Conservation (phyloP, 805 yeast species). For the Yamadazyma takamatsuzukensis region DNA sequence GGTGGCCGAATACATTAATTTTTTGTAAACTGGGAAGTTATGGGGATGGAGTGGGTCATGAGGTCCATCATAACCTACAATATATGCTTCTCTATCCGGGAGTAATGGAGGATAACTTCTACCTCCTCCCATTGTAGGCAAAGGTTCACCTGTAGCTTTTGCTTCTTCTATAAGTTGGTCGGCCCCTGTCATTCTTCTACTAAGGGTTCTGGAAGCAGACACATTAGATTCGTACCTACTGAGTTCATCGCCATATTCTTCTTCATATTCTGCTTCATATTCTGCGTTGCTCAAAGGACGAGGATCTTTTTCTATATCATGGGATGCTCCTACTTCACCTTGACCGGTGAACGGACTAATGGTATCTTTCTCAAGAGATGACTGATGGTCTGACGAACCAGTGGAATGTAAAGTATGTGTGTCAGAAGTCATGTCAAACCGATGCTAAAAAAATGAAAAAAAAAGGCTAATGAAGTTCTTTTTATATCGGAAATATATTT, state of each 20-base stretch:
- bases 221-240: conserved; percentile 21
- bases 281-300: conserved; percentile 1
- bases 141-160: conserved; percentile 20
- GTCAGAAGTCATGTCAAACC: too few relatives aligned
- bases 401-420: too few relatives aligned
- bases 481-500: too few relatives aligned
- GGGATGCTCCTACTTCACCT: neutral
- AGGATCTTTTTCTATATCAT: neutral
- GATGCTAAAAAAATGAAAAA: too few relatives aligned
- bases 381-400: too few relatives aligned
- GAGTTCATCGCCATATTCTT: conserved; percentile 18
- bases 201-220: conserved; percentile 17
- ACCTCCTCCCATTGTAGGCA: conserved; percentile 61
- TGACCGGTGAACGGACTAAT: neutral
- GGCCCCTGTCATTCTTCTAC: conserved; percentile 24
- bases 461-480: too few relatives aligned
- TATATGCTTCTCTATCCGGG: conserved; percentile 52
- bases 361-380: neutral
- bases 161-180: conserved; percentile 26
- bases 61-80: conserved; percentile 74
- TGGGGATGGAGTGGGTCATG: conserved; percentile 78
- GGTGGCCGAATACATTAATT: conserved; percentile 19
- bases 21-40: conserved; percentile 55
- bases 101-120: conserved; percentile 60
- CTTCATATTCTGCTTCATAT: conserved; percentile 4